phyloP scores from a whole-genome alignment of 2,329 filamentous ascomycete species.

The Trichophyton schoenleinii region DNA sequence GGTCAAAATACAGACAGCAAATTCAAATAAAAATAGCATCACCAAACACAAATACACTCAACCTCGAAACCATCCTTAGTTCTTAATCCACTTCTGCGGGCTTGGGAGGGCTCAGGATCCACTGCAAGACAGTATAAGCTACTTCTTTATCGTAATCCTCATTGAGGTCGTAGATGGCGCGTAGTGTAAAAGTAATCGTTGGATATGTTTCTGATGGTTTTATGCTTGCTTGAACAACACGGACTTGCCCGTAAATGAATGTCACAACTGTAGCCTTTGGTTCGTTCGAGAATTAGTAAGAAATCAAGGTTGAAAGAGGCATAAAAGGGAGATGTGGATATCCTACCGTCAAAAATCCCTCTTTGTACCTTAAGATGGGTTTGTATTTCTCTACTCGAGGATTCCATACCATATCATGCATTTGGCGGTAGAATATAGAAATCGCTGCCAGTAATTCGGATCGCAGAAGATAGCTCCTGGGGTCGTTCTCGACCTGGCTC shows the following conservation, averaged over 20 bases:
- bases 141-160: constrained; percentile 5
- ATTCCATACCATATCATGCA: constrained; percentile 11
- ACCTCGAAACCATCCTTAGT: neutral
- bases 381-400: constrained; percentile 6
- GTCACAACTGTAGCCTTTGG: constrained; percentile 10
- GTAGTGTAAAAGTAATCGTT: constrained; percentile 9
- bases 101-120: constrained; percentile 12
- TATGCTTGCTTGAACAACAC: constrained; percentile 9
- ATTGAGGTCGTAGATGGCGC: constrained; percentile 9
- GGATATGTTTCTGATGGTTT: constrained; percentile 8
- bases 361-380: constrained; percentile 9
- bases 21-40: neutral
- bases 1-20: neutral
- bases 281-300: neutral
- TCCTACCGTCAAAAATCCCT: constrained; percentile 9
- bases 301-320: too few species aligned
- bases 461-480: constrained; percentile 10
- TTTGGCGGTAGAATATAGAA: constrained; percentile 11
- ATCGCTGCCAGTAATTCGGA: constrained; percentile 9
- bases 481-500: neutral
- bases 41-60: neutral
- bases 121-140: constrained; percentile 10
- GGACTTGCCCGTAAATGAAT: constrained; percentile 6
- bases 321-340: neutral
- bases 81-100: neutral